phyloP scores from a whole-genome alignment of 441 rosid genomes.

The Lepidium campestre region DNA sequence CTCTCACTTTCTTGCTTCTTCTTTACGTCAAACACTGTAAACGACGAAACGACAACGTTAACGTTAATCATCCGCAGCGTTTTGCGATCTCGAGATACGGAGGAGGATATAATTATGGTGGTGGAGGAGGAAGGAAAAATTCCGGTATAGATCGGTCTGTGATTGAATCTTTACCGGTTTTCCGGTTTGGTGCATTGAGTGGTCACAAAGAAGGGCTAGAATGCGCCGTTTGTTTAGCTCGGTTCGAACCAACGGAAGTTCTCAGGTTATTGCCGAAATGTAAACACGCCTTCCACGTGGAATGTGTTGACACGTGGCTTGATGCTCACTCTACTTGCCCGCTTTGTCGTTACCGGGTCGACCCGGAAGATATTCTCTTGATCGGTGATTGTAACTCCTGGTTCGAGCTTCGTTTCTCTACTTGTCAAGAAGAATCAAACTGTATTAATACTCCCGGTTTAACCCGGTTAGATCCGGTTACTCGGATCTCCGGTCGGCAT shows the following conservation, averaged over 20 bases:
- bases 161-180: slow-evolving; percentile 73
- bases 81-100: slow-evolving; percentile 14
- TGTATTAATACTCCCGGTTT: background rate
- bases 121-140: slow-evolving; percentile 36
- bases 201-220: slow-evolving; percentile 79
- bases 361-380: slow-evolving; percentile 80
- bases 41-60: slow-evolving; percentile 16
- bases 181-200: slow-evolving; percentile 63
- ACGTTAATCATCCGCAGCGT: slow-evolving; percentile 17
- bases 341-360: slow-evolving; percentile 81
- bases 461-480: slow-evolving; percentile 9
- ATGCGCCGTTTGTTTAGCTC: slow-evolving; percentile 72
- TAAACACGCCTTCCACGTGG: slow-evolving; percentile 87
- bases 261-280: slow-evolving; percentile 74
- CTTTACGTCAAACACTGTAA: slow-evolving; percentile 80
- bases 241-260: slow-evolving; percentile 57
- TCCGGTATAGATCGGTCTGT: slow-evolving; percentile 74
- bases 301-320: slow-evolving; percentile 98
- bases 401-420: slow-evolving; percentile 19
- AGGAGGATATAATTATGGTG: background rate
- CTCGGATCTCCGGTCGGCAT: slow-evolving; percentile 69
- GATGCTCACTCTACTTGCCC: slow-evolving; percentile 94
- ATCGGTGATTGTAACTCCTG: slow-evolving; percentile 32
- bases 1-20: slow-evolving; percentile 69
- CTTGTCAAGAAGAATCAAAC: slow-evolving; percentile 8